Evolutionary conservation across 1,284 basidiomycete genomes (phyloP), one percentile per base, ranked within the genome.

Genomic region (Schizophyllum commune): DNA sequence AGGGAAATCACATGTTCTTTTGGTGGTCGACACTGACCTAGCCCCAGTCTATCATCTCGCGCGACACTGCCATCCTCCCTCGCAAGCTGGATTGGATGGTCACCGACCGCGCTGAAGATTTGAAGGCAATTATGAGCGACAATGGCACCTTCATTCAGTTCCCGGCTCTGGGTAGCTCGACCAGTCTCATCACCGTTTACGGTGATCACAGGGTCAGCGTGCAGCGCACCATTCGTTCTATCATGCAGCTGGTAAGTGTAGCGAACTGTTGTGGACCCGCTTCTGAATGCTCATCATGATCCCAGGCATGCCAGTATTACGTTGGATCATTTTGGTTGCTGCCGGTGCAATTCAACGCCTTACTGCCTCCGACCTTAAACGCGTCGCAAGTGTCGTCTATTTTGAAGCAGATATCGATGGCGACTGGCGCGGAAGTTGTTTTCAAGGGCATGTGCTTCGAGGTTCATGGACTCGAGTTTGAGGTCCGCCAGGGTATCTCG

Each of bases 31-130:
- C 55, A 52, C 60, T 32, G 62, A 52, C 57, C 65, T 58, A 55
- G 34, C 57, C 57, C 34, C 53, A 17, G 20, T 65, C 86, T 58
- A 85, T 97, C 65, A 90, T 98, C 63, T 96, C 95, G 19, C 82
- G 95, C 64, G 95, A 98, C 71, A 94, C 94, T 4, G 92, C 94
- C 11, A 91, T 98, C 64, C 82, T 98, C 32, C 96, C 97, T 51
- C 89, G 96, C 65, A 99, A 99, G 75, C 81, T 99, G 66, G 96
- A 99, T 71, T 98, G 96, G 96, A 91, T 99, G 84, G 86, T 98
- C 61, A 91, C 90, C 19, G 94, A 99, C 74, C 88, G 91, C 53
- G 81, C 92, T 33, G 96, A 98, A 62, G 94, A 97, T 67, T 79
- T 98, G 66, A 92, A 89, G 73, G 82, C 86, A 21, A 86, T 96